A percentile compares a stretch with the other conserved stretches of the same genome.
Conservation (phyloP, 1,139 yeast species). For the Lodderomyces oxycetoniae region DNA sequence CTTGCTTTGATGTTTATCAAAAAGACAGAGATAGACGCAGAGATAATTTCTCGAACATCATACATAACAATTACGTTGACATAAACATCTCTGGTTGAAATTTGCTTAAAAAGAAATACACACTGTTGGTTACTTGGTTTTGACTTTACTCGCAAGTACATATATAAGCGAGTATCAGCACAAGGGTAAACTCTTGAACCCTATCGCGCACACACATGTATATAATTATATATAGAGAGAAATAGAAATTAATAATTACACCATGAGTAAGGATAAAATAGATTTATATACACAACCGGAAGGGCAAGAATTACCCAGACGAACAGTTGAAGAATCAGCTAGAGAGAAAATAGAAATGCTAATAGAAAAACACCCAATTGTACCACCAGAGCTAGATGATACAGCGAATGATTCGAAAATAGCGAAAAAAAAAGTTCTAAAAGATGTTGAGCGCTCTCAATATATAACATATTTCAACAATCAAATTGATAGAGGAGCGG, state of each 20-base stretch:
- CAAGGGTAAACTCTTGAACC: no score
- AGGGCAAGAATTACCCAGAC: constrained; percentile 1
- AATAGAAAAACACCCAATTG: constrained; percentile 9
- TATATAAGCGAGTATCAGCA: no score
- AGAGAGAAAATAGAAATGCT: constrained; percentile 8
- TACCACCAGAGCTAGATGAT: constrained; percentile 3
- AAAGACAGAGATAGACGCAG: no score
- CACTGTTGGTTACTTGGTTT: no score
- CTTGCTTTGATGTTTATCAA: no score
- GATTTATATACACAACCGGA: constrained; percentile 12
- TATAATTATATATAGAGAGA: neutral
- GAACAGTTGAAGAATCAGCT: constrained; percentile 6
- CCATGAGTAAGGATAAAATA: constrained; percentile 8
- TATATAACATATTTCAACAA: constrained; percentile 1
- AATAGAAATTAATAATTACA: no score
- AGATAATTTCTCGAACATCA: no score
- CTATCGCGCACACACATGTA: neutral
- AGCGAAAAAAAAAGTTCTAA: constrained; percentile 1
- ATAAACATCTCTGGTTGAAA: no score
- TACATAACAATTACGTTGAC: no score
- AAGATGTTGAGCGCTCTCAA: constrained; percentile 4
- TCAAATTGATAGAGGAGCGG: constrained; percentile 1
- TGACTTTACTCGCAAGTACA: no score
- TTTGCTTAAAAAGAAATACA: no score
- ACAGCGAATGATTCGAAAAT: neutral